Conservation (phyloP, 805 yeast species). For the Metschnikowia corniflorae region DNA sequence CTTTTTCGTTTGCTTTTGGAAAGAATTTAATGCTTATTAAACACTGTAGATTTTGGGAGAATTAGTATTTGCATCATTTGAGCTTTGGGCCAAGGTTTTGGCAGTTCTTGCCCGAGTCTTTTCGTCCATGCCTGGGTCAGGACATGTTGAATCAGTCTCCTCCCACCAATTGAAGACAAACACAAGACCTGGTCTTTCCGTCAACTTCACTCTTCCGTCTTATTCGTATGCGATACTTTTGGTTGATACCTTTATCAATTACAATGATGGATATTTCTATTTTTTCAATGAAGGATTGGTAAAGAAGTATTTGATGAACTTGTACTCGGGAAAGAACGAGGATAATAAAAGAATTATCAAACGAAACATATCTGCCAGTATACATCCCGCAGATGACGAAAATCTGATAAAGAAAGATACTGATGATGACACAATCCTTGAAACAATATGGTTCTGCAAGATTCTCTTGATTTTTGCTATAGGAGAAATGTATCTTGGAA, state of each 20-base stretch:
- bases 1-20: too few relatives aligned
- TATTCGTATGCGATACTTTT: slow-evolving; percentile 71
- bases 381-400: slow-evolving; percentile 32
- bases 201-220: slow-evolving; percentile 70
- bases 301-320: slow-evolving; percentile 58
- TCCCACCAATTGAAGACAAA: too few relatives aligned
- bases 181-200: slow-evolving; percentile 63
- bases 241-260: slow-evolving; percentile 72
- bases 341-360: slow-evolving; percentile 38
- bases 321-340: slow-evolving; percentile 50
- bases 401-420: slow-evolving; percentile 41
- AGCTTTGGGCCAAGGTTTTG: too few relatives aligned
- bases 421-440: slow-evolving; percentile 57
- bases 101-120: too few relatives aligned
- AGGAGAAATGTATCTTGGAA: slow-evolving; percentile 81
- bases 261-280: slow-evolving; percentile 81
- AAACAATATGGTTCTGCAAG: slow-evolving; percentile 80
- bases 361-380: slow-evolving; percentile 27
- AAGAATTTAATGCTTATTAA: too few relatives aligned
- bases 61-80: too few relatives aligned
- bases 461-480: slow-evolving; percentile 67
- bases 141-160: too few relatives aligned
- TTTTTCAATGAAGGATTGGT: slow-evolving; percentile 81
- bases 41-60: too few relatives aligned
- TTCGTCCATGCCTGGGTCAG: too few relatives aligned